Evolutionary conservation across 495 filamentous ascomycete genomes (phyloP).

Genomic region (Neurospora sp.): DNA sequence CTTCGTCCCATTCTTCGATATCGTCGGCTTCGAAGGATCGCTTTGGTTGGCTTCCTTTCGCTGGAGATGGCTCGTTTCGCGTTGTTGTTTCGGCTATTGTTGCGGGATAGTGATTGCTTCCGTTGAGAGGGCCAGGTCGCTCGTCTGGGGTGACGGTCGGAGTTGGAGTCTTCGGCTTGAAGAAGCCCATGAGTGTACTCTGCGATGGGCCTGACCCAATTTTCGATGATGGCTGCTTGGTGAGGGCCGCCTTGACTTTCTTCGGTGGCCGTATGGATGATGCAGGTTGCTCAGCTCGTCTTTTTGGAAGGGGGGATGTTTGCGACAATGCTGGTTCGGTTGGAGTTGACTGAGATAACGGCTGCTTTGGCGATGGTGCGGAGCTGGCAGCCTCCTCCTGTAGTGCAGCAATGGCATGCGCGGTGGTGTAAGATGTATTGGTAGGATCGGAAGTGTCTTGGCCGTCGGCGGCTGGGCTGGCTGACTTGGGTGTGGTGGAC

Average conservation of each 20-base stretch:
- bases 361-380: background rate
- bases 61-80: background rate
- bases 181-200: slow-evolving; percentile 74
- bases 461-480: background rate
- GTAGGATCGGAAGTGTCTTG: background rate
- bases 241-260: slow-evolving; percentile 24
- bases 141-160: slow-evolving; percentile 13
- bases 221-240: slow-evolving; percentile 29
- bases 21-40: background rate
- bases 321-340: slow-evolving; percentile 13
- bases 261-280: slow-evolving; percentile 25
- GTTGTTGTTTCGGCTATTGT: background rate
- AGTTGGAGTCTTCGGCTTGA: slow-evolving; percentile 47
- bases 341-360: background rate
- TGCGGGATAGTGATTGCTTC: background rate
- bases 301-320: slow-evolving; percentile 20
- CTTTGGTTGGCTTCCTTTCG: background rate
- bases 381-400: background rate
- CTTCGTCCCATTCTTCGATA: background rate
- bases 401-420: background rate
- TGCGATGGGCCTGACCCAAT: slow-evolving; percentile 43
- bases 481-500: slow-evolving; percentile 2
- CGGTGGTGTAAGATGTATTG: background rate
- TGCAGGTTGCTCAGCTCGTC: slow-evolving; percentile 17
- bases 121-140: background rate